Evolutionary conservation across 495 filamentous ascomycete species (phyloP), one percentile per base, ranked within the genome.

Genomic region (Tuber borchii): DNA sequence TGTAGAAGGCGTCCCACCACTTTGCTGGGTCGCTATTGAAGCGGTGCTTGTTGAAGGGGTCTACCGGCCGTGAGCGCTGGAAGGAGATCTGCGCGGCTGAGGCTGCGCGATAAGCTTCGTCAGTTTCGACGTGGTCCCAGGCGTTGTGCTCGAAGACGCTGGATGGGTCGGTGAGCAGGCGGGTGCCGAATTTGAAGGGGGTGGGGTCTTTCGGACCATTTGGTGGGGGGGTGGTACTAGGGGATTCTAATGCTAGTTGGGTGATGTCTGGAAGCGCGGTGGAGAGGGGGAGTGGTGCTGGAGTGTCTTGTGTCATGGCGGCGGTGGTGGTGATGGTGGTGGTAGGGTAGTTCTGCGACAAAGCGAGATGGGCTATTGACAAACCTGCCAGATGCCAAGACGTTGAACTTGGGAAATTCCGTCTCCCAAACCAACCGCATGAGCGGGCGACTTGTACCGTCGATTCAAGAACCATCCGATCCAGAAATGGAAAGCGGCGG

Each of bases 71-170:
- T 78, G 89, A 88, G 73, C 93, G 89, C 86, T 99, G 95, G 83
- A 90, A 91, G 44, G 87, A 87, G 81, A 91, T 94, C 84, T 98
- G 95, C 74, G 88, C 83, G 82, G 92, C 88, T 68, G 93, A 91
- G 83, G 93, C 95, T 72, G 90, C 89, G 78, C 89, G 89, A 87
- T 96, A 97, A 40, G 90, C 86, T 73, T 92, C 88, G 83, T 97
- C 93, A 77, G 93, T 91, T 80, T 92, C 90, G 81, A 98, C 95
- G 82, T 98, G 94, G 84, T 99, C 95, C 95, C 95, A 99, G 56
- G 95, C 95, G 84, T 99, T 99, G 90, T 94, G 95, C 82, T 94
- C 91, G 85, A 92, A 98, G 78, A 96, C 90, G 81, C 97, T 88
- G 85, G 96, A 93, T 79, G 90, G 88, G 80, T 93, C 85, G 77